Evolutionary conservation across 169 alveolate genomes (phyloP).

Genomic region (Perkinsus olseni): DNA sequence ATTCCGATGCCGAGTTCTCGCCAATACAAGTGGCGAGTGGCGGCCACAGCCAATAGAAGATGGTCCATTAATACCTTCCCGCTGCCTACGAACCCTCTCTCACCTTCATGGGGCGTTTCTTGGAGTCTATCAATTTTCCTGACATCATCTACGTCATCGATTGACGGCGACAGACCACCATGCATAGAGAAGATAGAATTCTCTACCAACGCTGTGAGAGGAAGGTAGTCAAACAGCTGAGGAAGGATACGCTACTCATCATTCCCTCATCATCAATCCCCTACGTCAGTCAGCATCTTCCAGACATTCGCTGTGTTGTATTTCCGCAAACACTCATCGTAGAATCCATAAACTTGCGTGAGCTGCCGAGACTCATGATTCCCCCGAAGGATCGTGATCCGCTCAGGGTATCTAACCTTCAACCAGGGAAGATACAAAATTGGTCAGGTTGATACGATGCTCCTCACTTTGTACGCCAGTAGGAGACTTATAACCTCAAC

Average conservation of each 20-base stretch:
- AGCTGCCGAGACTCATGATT: constrained; percentile 90
- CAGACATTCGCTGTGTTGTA: constrained; percentile 97
- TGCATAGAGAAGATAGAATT: constrained; percentile 92
- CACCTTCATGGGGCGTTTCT: constrained; percentile 98
- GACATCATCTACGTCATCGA: constrained; percentile 84
- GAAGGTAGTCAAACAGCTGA: constrained; percentile 82
- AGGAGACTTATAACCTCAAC: constrained; percentile 90
- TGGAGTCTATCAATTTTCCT: constrained; percentile 71
- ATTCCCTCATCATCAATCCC: background rate
- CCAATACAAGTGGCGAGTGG: too few species aligned
- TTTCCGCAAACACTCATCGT: constrained; percentile 98
- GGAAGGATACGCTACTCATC: background rate
- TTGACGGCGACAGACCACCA: constrained; percentile 96
- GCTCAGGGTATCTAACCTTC: constrained; percentile 36
- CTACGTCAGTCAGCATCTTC: constrained; percentile 88
- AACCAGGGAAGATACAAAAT: constrained; percentile 88
- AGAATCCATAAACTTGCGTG: constrained; percentile 97
- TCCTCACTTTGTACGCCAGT: constrained; percentile 82
- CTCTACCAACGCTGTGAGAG: constrained; percentile 93
- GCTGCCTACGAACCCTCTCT: too few species aligned
- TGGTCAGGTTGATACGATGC: constrained; percentile 91
- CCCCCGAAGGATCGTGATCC: constrained; percentile 56
- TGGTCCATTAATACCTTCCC: too few species aligned
- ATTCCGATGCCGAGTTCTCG: too few species aligned
- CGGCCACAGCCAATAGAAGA: too few species aligned